phyloP scores from a whole-genome alignment of 73 alveolate species.

The Tetrahymena borealis region DNA sequence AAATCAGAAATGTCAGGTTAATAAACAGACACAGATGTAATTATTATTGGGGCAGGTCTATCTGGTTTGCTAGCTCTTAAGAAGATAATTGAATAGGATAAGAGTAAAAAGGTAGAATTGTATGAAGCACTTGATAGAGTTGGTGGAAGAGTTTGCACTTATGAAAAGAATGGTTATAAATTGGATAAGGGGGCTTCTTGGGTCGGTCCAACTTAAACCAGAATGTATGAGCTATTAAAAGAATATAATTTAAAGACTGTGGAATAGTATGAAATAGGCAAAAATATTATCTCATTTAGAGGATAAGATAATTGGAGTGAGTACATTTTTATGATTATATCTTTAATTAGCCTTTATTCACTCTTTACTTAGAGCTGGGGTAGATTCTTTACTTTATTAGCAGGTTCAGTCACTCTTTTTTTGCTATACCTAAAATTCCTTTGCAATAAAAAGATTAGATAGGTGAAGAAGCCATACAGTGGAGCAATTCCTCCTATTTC shows the following conservation, averaged over 20 bases:
- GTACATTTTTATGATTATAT: not conserved
- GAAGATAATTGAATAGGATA: conserved; percentile 1
- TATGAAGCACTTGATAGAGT: conserved; percentile 33
- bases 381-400: not conserved
- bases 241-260: not conserved
- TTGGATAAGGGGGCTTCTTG: conserved; percentile 43
- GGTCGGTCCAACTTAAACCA: conserved; percentile 4
- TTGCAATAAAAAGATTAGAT: not conserved
- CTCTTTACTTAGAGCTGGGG: not conserved
- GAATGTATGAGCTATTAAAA: not conserved
- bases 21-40: not conserved
- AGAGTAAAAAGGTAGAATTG: not conserved
- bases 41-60: conserved; percentile 37
- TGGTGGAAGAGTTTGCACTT: conserved; percentile 30
- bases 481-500: not conserved
- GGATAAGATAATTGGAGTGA: not conserved
- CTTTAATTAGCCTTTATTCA: not conserved
- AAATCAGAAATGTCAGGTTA: not conserved
- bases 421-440: not conserved
- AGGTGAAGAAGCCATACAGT: not conserved
- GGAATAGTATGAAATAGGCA: not conserved
- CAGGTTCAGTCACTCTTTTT: not conserved
- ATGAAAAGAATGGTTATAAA: not conserved
- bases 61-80: conserved; percentile 36
- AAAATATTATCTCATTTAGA: not conserved